A percentile compares a stretch with the other conserved stretches of the same genome.
These are phyloP conservation scores for Annulohypoxylon nitens DNA, from an alignment of 495 filamentous ascomycete species.

Conservation along the genomic window DNA sequence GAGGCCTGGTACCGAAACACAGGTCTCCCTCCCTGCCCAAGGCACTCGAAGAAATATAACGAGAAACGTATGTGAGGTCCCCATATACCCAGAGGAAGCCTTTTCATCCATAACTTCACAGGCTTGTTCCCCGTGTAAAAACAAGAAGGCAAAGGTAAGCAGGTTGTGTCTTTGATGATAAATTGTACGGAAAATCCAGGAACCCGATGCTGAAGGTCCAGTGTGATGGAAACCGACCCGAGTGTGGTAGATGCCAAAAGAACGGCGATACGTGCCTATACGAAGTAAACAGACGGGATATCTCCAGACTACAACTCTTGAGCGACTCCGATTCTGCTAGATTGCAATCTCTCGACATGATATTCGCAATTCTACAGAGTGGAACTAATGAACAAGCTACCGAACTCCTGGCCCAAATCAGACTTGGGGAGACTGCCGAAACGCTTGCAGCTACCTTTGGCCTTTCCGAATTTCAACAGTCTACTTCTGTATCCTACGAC, in stretches of 20 bases:
- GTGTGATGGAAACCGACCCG: conserved; percentile 43
- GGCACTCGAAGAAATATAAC: conserved; percentile 37
- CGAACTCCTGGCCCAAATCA: conserved; percentile 28
- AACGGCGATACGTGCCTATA: conserved; percentile 38
- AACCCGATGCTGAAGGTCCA: conserved; percentile 22
- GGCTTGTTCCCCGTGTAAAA: conserved; percentile 42
- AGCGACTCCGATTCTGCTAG: conserved; percentile 36
- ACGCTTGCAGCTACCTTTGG: conserved; percentile 15
- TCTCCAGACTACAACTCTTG: conserved; percentile 33
- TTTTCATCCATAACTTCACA: conserved; percentile 32
- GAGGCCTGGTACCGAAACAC: conserved; percentile 8
- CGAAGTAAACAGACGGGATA: conserved; percentile 43
- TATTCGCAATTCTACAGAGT: conserved; percentile 28
- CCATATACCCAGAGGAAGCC: conserved; percentile 12
- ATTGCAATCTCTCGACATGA: conserved; percentile 26
- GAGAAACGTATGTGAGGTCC: conserved; percentile 36
- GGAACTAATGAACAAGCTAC: conserved; percentile 30
- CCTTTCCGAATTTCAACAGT: not conserved
- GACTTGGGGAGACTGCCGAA: conserved; percentile 27
- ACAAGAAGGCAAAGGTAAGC: conserved; percentile 42
- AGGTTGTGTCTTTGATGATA: not conserved
- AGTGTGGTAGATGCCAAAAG: conserved; percentile 38
- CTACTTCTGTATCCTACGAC: not conserved
- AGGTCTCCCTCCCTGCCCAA: conserved; percentile 18
- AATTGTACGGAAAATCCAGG: not conserved